phyloP scores from a whole-genome alignment of 179 eudicot genomes.

The Camellia oleifera region DNA sequence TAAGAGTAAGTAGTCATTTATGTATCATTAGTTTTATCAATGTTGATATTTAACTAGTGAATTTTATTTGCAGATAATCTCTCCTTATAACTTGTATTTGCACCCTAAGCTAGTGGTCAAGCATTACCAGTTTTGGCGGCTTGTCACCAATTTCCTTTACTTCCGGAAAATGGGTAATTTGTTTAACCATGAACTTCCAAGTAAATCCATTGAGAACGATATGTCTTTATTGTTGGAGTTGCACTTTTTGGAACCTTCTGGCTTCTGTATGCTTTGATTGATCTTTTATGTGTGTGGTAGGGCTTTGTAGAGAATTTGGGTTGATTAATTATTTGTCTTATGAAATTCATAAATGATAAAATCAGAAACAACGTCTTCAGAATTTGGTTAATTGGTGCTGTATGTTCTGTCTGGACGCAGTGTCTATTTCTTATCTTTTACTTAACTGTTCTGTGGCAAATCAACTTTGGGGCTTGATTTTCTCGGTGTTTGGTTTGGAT shows the following conservation, averaged over 20 bases:
- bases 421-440: too few species aligned
- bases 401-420: too few species aligned
- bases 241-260: not conserved
- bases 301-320: not conserved
- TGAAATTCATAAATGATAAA: not conserved
- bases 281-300: too few species aligned
- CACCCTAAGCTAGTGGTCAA: constrained; percentile 84
- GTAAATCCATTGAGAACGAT: not conserved
- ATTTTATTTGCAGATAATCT: constrained; percentile 67
- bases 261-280: not conserved
- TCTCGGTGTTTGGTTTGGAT: too few species aligned
- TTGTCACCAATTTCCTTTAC: constrained; percentile 84
- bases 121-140: constrained; percentile 94
- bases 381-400: too few species aligned
- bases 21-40: not conserved
- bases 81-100: constrained; percentile 82
- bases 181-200: not conserved
- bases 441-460: too few species aligned
- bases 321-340: not conserved
- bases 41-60: not conserved
- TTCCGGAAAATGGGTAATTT: constrained; percentile 91
- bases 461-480: too few species aligned
- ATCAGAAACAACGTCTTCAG: too few species aligned
- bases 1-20: not conserved
- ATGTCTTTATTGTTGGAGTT: not conserved